phyloP scores from a whole-genome alignment of 2,329 filamentous ascomycete species.

The Didymella arachidicola region DNA sequence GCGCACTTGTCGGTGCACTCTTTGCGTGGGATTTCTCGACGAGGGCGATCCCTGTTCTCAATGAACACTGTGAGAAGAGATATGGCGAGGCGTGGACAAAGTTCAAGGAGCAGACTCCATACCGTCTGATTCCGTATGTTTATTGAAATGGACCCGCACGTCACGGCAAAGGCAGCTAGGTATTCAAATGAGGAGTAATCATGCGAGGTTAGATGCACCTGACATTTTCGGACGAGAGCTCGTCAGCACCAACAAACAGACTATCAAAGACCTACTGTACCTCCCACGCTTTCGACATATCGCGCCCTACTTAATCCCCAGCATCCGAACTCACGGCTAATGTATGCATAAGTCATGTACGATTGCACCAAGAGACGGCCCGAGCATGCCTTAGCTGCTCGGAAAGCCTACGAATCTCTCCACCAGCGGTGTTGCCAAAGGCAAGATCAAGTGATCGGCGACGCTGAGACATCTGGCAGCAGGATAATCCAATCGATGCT shows the following conservation, averaged over 20 bases:
- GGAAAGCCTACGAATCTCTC: conserved; percentile 5
- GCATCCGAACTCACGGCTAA: not conserved
- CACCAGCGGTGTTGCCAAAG: conserved; percentile 4
- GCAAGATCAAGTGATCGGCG: conserved; percentile 16
- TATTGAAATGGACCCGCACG: conserved; percentile 28
- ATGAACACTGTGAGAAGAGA: conserved; percentile 57
- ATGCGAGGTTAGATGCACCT: conserved; percentile 1
- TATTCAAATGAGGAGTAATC: not conserved
- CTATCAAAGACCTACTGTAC: not conserved
- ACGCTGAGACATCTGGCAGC: conserved; percentile 18
- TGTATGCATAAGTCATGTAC: conserved; percentile 17
- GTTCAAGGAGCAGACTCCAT: conserved; percentile 53
- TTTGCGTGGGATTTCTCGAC: conserved; percentile 57
- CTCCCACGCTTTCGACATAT: not conserved
- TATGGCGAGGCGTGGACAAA: conserved; percentile 53
- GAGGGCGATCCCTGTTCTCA: conserved; percentile 57
- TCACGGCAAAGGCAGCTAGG: not conserved
- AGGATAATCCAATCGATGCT: conserved; percentile 16
- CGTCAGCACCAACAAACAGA: not conserved
- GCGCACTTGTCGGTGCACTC: conserved; percentile 51
- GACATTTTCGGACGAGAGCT: not conserved
- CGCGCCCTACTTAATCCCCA: conserved; percentile 9
- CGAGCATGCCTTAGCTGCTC: not conserved
- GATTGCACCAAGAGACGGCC: conserved; percentile 5
- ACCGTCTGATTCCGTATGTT: conserved; percentile 45